phyloP scores from a whole-genome alignment of 139 green algal genomes.

The Pleodorina starrii region DNA sequence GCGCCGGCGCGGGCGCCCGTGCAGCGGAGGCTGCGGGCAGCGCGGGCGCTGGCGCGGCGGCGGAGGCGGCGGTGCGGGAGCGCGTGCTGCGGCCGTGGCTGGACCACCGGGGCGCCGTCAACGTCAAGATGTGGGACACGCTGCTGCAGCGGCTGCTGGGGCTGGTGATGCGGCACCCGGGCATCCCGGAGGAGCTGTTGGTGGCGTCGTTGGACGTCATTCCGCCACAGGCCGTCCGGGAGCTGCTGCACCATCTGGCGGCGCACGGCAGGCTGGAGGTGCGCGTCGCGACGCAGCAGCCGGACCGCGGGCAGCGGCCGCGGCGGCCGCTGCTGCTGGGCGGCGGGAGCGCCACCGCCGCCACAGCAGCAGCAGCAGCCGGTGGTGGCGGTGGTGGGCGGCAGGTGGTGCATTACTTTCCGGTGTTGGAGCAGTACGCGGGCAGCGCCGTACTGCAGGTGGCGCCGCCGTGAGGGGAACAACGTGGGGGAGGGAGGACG shows the following conservation, averaged over 20 bases:
- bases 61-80: neutral
- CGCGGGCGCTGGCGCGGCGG: neutral
- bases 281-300: neutral
- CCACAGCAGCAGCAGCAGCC: neutral
- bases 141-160: conserved; percentile 25
- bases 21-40: too few relatives aligned
- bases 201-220: neutral
- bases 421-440: neutral
- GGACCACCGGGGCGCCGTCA: conserved; percentile 29
- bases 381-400: neutral
- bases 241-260: conserved; percentile 18
- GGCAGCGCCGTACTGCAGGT: neutral
- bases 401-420: conserved; percentile 20
- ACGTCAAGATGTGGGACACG: conserved; percentile 5
- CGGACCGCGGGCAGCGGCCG: neutral
- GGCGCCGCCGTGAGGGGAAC: neutral
- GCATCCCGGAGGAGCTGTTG: conserved; percentile 21
- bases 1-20: neutral
- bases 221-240: conserved; percentile 14
- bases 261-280: neutral
- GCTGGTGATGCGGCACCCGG: conserved; percentile 38
- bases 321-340: conserved; percentile 26
- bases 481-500: too few relatives aligned
- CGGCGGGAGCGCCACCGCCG: neutral
- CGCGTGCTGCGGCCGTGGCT: conserved; percentile 33